Base-by-base conservation (phyloP, 345 rosid genomes). In the Eucalyptus tenuipes region DNA sequence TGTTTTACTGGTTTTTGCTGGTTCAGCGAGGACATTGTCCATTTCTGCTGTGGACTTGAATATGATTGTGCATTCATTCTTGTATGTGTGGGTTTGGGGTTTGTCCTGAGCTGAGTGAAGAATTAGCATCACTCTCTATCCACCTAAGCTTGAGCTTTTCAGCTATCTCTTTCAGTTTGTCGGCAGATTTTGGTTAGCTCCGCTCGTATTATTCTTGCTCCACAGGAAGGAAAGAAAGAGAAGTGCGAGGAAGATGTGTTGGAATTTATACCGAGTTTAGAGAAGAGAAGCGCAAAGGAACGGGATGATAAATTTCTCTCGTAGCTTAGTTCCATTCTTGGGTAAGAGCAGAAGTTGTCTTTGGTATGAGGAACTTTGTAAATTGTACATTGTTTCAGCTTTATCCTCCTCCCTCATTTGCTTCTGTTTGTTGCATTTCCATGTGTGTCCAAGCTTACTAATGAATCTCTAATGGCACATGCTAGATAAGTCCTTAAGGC, bases 191-290 rank as follows among this genome's bases (percentile, higher is more conserved):
- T 25, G 12, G 61, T 75, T 75, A 37, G 47, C 82, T 13, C 82
- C 5, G 11, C 47, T 75, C 22, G 3, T 59, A 22, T 88, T 90
- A 29, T 13, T 42, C 52, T 85, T 89, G 40, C 53, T 88, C 90
- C 88, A 80, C 94, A 97, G 99, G 98, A 94, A 95, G 92, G 87
- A 93, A 93, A 92, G 96, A 93, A 64, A 94, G 91, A 91, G 98
- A 95, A 94, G 92, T 90, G 59, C 59, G 94, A 89, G 68, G 99
- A 95, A 89, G 94, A 95, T 37, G 94, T 93, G 61, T 52, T 92
- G 90, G 86, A 95, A 96, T 89, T 97, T 97, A 93, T 97, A 97
- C 86, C 95, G 99, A 80, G 97, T 97, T 88, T 96, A 98, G 89
- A 97, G 91, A 89, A 95, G 95, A 92, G 98, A 98, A 90, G 94